Percentiles rank a stretch among this genome's conserved stretches.
Conservation (phyloP, 2,329 filamentous ascomycete species). For the Cercospora sesami region DNA sequence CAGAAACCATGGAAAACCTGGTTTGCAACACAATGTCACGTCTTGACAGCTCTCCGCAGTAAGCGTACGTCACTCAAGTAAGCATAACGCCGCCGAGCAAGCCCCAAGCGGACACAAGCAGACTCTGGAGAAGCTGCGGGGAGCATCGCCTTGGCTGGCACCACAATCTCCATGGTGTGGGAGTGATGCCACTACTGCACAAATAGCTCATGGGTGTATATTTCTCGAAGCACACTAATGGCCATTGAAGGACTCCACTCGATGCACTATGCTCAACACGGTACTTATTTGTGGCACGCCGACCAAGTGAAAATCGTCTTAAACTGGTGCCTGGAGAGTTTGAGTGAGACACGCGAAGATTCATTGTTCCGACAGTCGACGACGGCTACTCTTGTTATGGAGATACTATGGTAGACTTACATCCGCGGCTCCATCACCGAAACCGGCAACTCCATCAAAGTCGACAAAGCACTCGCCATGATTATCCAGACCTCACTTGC, state of each 20-base stretch:
- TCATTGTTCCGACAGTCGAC: background rate
- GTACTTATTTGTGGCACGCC: background rate
- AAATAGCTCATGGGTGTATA: background rate
- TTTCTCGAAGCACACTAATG: background rate
- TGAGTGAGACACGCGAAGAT: background rate
- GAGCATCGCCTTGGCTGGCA: background rate
- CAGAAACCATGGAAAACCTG: background rate
- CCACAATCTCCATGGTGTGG: background rate
- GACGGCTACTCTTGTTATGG: background rate
- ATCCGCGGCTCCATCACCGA: background rate
- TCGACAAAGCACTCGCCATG: background rate
- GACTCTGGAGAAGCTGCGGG: background rate
- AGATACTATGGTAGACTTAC: background rate
- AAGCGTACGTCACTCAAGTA: background rate
- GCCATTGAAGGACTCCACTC: background rate
- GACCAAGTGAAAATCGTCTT: background rate
- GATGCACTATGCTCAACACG: background rate
- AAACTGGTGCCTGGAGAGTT: background rate
- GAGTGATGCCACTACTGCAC: background rate
- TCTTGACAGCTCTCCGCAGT: background rate
- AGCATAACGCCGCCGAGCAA: background rate
- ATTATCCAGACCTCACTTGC: background rate
- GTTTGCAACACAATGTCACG: background rate
- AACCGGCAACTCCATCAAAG: background rate
- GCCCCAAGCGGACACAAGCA: background rate